Percentiles rank a stretch among this genome's conserved stretches.
Evolutionary conservation across 2,329 filamentous ascomycete species (phyloP).

Genomic region (Colletotrichum chlorophyti): DNA sequence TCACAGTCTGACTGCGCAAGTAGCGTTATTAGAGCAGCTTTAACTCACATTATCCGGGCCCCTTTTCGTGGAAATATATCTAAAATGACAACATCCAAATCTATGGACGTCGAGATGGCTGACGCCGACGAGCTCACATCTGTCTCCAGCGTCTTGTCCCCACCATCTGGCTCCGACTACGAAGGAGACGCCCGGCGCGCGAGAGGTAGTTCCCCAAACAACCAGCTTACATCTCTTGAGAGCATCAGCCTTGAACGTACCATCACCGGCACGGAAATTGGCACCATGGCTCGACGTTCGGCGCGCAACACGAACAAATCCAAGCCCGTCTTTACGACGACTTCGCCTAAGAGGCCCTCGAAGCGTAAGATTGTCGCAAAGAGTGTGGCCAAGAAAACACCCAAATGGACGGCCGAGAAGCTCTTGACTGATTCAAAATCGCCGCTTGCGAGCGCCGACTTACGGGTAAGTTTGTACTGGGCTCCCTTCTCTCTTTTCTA

Average conservation of each 20-base stretch:
- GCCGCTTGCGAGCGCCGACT: conserved; percentile 44
- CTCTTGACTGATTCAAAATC: conserved; percentile 45
- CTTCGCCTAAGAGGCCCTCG: background rate
- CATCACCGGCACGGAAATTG: background rate
- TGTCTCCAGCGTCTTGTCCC: conserved; percentile 7
- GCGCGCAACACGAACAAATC: conserved; percentile 14
- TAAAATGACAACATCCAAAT: conserved; percentile 15
- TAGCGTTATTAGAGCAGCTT: too few relatives aligned
- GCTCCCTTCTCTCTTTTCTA: background rate
- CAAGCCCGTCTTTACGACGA: background rate
- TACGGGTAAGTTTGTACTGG: conserved; percentile 38
- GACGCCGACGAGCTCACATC: conserved; percentile 3
- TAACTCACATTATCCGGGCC: too few relatives aligned
- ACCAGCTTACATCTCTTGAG: background rate
- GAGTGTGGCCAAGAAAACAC: conserved; percentile 34
- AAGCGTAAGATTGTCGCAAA: conserved; percentile 28
- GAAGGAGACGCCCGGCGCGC: background rate
- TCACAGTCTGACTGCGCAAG: too few relatives aligned
- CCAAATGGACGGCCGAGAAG: conserved; percentile 44
- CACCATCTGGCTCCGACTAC: background rate
- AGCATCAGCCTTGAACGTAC: background rate
- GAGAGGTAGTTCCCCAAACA: background rate
- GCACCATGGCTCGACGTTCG: conserved; percentile 13
- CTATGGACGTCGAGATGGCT: conserved; percentile 23
- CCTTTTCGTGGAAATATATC: background rate